These are phyloP conservation scores for Solanum sitiens DNA, from an alignment of 257 asterid species.

Conservation along the genomic window DNA sequence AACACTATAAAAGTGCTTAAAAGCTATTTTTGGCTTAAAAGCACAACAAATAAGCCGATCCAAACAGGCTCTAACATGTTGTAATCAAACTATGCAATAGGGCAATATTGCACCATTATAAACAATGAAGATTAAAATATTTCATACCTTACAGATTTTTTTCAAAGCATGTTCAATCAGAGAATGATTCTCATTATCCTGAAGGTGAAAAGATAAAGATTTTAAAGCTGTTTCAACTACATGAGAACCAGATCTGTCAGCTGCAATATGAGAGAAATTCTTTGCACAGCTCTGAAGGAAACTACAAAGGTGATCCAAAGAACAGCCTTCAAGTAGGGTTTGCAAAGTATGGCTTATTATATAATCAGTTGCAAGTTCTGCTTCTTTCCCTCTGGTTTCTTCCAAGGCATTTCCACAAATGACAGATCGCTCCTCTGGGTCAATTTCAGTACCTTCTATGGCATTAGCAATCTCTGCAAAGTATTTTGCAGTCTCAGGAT, in stretches of 20 bases:
- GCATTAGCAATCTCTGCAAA: constrained; percentile 77
- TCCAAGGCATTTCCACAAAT: constrained; percentile 87
- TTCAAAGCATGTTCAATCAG: constrained; percentile 51
- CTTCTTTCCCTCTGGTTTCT: constrained; percentile 89
- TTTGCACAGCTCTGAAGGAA: constrained; percentile 51
- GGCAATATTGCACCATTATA: neutral
- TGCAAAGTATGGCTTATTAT: constrained; percentile 87
- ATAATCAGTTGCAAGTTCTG: constrained; percentile 88
- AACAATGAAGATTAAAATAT: neutral
- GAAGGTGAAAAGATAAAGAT: constrained; percentile 70
- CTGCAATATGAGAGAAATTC: constrained; percentile 50
- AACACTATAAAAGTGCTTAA: neutral
- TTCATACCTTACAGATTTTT: constrained; percentile 53
- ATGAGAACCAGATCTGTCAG: constrained; percentile 93
- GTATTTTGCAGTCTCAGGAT: constrained; percentile 79
- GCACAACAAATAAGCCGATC: neutral
- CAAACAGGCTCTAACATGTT: neutral
- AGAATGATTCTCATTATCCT: constrained; percentile 42
- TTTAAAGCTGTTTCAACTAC: constrained; percentile 90
- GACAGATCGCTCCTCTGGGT: constrained; percentile 57
- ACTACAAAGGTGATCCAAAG: constrained; percentile 63
- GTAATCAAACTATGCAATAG: neutral
- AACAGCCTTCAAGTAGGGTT: constrained; percentile 73
- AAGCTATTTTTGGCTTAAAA: neutral
- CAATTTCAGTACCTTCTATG: constrained; percentile 66